Evolutionary conservation across 179 eudicot genomes (phyloP), one percentile per base, ranked within the genome.

Genomic region (Beta corolliflora): DNA sequence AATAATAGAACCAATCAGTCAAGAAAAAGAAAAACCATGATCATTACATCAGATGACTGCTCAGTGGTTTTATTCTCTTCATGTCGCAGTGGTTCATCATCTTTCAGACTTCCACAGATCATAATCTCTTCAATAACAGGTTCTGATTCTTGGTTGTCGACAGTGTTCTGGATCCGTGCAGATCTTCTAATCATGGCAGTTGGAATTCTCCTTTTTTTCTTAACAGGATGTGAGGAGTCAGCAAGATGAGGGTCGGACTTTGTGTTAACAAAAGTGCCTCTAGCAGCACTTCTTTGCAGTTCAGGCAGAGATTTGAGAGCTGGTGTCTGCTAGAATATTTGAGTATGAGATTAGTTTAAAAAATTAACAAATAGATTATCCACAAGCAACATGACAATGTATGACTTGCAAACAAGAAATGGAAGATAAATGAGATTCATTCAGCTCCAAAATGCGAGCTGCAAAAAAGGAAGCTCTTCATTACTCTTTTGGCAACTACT

Each of bases 1-100:
- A 63, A 79, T 63, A 5, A n/a, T 50, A 41, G 36, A 66, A 58
- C 25, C 41, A 48, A 48, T 36, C 72, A 73, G 14, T 25, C 25
- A 36, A 1, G 2, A 5, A n/a, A 3, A 7, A 11, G 13, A 59
- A 19, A 53, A 66, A 19, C 14, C 75, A 61, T 48, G 70, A 66
- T 31, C 18, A 14, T 83, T 79, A 83, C 82, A 58, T 79, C 69
- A 75, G 82, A 67, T 56, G 82, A 36, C 71, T 79, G 68, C 36
- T 66, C 71, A 7, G 76, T 60, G 60, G 54, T 65, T 48, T 73
- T 79, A 61, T 74, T 72, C 75, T 73, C 45, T 44, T 78, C 85
- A 54, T 55, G 11, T 15, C 9, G 23, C 56, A 16, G 63, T 16
- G 76, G 73, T 75, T 56, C 70, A 55, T 73, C 82, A 21, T 56